Conservation (phyloP, 371 early-diverging fungal species). For the Lichtheimia hyalospora region DNA sequence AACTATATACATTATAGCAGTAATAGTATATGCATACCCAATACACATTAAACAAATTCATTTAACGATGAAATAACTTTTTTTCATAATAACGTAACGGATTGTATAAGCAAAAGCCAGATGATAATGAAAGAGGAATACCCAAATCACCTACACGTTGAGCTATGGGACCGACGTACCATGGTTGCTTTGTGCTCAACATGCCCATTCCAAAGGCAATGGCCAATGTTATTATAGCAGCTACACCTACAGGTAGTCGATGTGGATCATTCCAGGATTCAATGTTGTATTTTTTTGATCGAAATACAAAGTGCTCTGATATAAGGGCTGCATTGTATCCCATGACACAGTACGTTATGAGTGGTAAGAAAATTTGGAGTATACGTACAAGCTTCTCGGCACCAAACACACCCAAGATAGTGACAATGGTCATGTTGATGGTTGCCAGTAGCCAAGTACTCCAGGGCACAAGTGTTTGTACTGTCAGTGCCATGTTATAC, state of each 20-base stretch:
- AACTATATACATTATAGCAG: too few relatives aligned
- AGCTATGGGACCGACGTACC: slow-evolving; percentile 27
- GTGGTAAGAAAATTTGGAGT: slow-evolving; percentile 17
- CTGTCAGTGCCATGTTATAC: slow-evolving; percentile 21
- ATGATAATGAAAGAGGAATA: neutral
- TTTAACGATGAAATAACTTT: neutral
- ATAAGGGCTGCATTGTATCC: slow-evolving; percentile 7
- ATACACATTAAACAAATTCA: too few relatives aligned
- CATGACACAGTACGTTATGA: slow-evolving; percentile 24
- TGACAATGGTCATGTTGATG: neutral
- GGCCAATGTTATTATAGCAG: slow-evolving; percentile 5
- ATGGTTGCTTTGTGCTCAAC: slow-evolving; percentile 30
- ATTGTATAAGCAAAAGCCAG: neutral
- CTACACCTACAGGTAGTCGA: slow-evolving; percentile 26
- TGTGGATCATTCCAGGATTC: slow-evolving; percentile 20
- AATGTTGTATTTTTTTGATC: neutral
- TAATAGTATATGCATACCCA: too few relatives aligned
- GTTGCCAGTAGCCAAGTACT: neutral
- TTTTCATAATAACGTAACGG: neutral
- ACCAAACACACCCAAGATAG: neutral
- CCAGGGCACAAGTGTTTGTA: slow-evolving; percentile 19
- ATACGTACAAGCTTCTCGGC: slow-evolving; percentile 2
- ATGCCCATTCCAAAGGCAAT: slow-evolving; percentile 21
- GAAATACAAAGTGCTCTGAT: slow-evolving; percentile 4
- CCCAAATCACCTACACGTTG: slow-evolving; percentile 12